Evolutionary conservation across 2,329 filamentous ascomycete species (phyloP).

Genomic region (Diaporthe aspalathi): DNA sequence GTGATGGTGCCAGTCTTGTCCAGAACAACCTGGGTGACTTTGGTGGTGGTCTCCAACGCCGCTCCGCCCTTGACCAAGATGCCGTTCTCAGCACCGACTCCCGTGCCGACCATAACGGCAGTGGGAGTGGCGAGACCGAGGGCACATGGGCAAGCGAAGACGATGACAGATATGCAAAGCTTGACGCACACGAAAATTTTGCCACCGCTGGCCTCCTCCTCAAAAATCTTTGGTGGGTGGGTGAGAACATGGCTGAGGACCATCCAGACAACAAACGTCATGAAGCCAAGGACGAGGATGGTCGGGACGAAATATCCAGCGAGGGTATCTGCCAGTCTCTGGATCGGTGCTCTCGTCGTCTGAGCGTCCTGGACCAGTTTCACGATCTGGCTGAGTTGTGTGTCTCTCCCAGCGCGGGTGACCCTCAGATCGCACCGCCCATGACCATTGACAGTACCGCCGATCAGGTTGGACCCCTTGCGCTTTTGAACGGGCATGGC

Average conservation of each 20-base stretch:
- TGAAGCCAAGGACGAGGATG: slow-evolving; percentile 84
- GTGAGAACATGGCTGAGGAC: slow-evolving; percentile 86
- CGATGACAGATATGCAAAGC: slow-evolving; percentile 97
- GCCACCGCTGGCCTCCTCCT: slow-evolving; percentile 82
- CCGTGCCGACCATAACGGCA: slow-evolving; percentile 99
- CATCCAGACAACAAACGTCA: slow-evolving; percentile 95
- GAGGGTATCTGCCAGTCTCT: slow-evolving; percentile 88
- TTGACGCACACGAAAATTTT: slow-evolving; percentile 97
- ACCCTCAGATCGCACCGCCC: slow-evolving; percentile 93
- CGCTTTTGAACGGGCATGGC: slow-evolving; percentile 94
- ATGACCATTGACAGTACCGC: slow-evolving; percentile 94
- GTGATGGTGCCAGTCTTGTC: slow-evolving; percentile 98
- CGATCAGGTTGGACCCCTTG: slow-evolving; percentile 83
- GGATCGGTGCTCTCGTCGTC: slow-evolving; percentile 92
- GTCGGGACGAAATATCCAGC: slow-evolving; percentile 94
- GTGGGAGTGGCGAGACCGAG: slow-evolving; percentile 96
- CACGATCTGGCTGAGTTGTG: slow-evolving; percentile 97
- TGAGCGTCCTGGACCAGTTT: slow-evolving; percentile 98
- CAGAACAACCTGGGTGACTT: slow-evolving; percentile 88
- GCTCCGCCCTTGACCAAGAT: slow-evolving; percentile 98
- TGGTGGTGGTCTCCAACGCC: slow-evolving; percentile 89
- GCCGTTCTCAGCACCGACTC: slow-evolving; percentile 92
- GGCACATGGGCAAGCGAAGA: slow-evolving; percentile 96
- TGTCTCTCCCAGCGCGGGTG: slow-evolving; percentile 91
- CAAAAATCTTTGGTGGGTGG: slow-evolving; percentile 89